These are phyloP conservation scores for Ramularia collo-cygni DNA, from an alignment of 2,329 filamentous ascomycete genomes.

Conservation along the genomic window DNA sequence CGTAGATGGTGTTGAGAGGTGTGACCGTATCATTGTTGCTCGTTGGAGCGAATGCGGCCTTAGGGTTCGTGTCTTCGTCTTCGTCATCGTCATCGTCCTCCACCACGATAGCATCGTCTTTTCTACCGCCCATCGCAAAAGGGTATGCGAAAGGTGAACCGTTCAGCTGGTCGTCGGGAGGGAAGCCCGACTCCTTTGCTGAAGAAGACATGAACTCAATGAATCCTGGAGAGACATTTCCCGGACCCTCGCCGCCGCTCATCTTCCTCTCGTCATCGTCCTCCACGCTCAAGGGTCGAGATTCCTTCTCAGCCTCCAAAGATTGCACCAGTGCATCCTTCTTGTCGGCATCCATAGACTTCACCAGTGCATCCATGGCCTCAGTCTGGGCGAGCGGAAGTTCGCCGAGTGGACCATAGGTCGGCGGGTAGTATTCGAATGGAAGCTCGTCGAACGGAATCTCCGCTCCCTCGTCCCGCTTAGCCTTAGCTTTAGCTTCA, in stretches of 20 bases:
- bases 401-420: constrained; percentile 14
- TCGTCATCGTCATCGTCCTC: constrained; percentile 2
- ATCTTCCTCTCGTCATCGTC: not conserved
- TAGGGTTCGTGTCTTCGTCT: not conserved
- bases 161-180: too few species aligned
- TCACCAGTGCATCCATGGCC: not conserved
- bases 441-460: constrained; percentile 7
- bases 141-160: too few species aligned
- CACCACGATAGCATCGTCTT: not conserved
- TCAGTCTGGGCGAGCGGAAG: constrained; percentile 4
- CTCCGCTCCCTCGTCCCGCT: not conserved
- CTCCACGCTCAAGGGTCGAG: not conserved
- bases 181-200: too few species aligned
- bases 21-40: too few species aligned
- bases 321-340: not conserved
- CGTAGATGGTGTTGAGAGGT: too few species aligned
- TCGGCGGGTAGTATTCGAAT: constrained; percentile 20
- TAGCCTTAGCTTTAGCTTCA: not conserved
- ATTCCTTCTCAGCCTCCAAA: not conserved
- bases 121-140: too few species aligned
- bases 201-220: too few species aligned
- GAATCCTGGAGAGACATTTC: not conserved
- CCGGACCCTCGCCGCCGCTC: not conserved
- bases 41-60: not conserved
- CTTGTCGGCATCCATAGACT: not conserved